phyloP scores from a whole-genome alignment of 495 filamentous ascomycete genomes.

The Penicillium paxilli region DNA sequence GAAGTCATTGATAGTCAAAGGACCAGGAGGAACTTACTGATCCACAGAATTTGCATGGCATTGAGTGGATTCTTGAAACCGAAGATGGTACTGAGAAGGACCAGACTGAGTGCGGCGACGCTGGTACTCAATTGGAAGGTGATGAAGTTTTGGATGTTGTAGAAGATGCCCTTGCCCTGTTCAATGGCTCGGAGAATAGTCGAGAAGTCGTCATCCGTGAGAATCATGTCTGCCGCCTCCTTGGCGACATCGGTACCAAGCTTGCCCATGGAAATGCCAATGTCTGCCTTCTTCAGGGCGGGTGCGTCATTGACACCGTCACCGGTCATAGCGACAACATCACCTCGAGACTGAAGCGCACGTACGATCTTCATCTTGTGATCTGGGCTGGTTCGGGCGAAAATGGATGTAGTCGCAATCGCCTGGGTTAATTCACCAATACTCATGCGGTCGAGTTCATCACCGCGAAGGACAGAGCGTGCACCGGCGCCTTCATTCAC shows the following conservation, averaged over 20 bases:
- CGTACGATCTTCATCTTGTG: constrained; percentile 97
- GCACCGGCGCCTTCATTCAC: constrained; percentile 47
- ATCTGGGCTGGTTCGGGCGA: constrained; percentile 93
- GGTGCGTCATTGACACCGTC: constrained; percentile 98
- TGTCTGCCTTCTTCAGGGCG: constrained; percentile 95
- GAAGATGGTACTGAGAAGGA: constrained; percentile 85
- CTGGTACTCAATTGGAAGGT: constrained; percentile 98
- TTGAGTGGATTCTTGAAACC: constrained; percentile 94
- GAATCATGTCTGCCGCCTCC: constrained; percentile 99
- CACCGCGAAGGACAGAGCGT: constrained; percentile 77
- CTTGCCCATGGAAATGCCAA: constrained; percentile 95
- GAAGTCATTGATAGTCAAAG: not conserved
- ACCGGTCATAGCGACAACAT: constrained; percentile 98
- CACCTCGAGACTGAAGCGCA: constrained; percentile 87
- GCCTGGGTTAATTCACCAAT: constrained; percentile 78
- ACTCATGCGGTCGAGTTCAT: constrained; percentile 89
- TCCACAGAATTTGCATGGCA: constrained; percentile 99
- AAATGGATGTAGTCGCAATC: constrained; percentile 86
- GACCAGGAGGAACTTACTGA: constrained; percentile 66
- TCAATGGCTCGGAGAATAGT: constrained; percentile 96
- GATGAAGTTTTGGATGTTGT: constrained; percentile 99
- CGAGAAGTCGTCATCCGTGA: constrained; percentile 97
- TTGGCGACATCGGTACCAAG: constrained; percentile 97
- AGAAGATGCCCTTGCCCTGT: constrained; percentile 98
- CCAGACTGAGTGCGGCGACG: constrained; percentile 87